These are phyloP conservation scores for Urostyla sp. DNA, from an alignment of 73 alveolate species.

Conservation along the genomic window DNA sequence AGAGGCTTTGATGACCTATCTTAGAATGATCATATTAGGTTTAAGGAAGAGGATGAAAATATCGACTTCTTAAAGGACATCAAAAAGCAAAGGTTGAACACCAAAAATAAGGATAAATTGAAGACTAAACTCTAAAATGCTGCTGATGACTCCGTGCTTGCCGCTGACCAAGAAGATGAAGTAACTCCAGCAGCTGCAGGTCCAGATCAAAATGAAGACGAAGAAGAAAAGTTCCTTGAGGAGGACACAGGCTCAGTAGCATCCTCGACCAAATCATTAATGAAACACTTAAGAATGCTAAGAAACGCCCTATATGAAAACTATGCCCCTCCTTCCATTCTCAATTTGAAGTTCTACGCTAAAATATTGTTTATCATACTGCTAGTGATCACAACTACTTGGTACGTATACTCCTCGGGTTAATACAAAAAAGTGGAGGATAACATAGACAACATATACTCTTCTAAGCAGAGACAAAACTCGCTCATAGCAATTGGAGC, in stretches of 20 bases:
- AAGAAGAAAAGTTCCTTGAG: slow-evolving; percentile 49
- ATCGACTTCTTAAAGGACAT: slow-evolving; percentile 35
- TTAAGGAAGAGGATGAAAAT: slow-evolving; percentile 21
- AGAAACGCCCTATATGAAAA: slow-evolving; percentile 63
- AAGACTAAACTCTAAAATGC: slow-evolving; percentile 19
- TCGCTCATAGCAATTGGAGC: slow-evolving; percentile 50
- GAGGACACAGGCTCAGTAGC: slow-evolving; percentile 69
- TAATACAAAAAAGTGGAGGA: slow-evolving; percentile 46
- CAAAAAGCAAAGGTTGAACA: slow-evolving; percentile 27
- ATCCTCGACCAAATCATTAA: slow-evolving; percentile 31
- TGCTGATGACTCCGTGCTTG: slow-evolving; percentile 15
- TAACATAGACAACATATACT: slow-evolving; percentile 47
- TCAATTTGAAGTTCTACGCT: slow-evolving; percentile 49
- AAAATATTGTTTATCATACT: slow-evolving; percentile 44
- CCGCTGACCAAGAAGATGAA: slow-evolving; percentile 3
- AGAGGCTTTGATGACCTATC: not conserved
- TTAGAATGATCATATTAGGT: slow-evolving; percentile 1
- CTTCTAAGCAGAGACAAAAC: slow-evolving; percentile 46
- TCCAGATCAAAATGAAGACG: slow-evolving; percentile 29
- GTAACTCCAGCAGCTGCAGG: slow-evolving; percentile 14
- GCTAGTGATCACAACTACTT: slow-evolving; percentile 40
- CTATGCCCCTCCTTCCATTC: slow-evolving; percentile 57
- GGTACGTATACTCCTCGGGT: slow-evolving; percentile 24
- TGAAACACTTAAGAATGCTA: slow-evolving; percentile 59
- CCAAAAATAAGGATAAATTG: not conserved